Evolutionary conservation across 352 stramenopile species (phyloP), one percentile per base, ranked within the genome.

Genomic region (Elongisporangium anandrum): DNA sequence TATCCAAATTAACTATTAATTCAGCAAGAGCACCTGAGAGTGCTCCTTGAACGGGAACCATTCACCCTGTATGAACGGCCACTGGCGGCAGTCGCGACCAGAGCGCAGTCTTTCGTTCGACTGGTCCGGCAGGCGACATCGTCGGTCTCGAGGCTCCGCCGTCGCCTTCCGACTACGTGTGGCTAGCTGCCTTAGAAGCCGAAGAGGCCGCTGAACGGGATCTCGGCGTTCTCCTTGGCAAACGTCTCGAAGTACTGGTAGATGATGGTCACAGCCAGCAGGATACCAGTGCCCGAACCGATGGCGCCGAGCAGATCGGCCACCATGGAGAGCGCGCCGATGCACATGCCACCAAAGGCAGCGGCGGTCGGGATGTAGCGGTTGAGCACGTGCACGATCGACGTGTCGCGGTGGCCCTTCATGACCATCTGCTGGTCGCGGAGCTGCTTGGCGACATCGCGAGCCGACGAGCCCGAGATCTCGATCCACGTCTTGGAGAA

Each of bases 401-500:
- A 95, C 62, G 90, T 94, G 80, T 99, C 97, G 70, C 97, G 95
- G 87, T 99, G 96, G 73, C 97, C 97, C 85, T 98, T 99, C 92
- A 99, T 99, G 48, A 99, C 96, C 95, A 99, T 99, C 79, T 99
- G 95, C 79, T 99, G 96, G 79, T 99, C 96, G 68, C 96, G 87
- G 47, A 99, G 85, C 81, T 99, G 97, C 84, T 99, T 99, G 67
- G 97, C 97, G 54, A 99, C 96, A 78, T 99, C 97, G 62, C 95
- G 86, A 12, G 97, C 90, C 57, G 91, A 98, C 53, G 96, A 98
- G 58, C 97, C 98, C 54, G 94, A 99, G 60, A 99, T 98, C 77
- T 99, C 96, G 71, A 99, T 99, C 98, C 98, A 99, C 51, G 97
- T 99, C 80, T 99, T 98, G 56, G 95, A 98, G 81, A 99, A 99